Percentiles rank a stretch among this genome's conserved stretches.
phyloP scores from a whole-genome alignment of 176 grass and related monocot genomes.

The Carex parvula region DNA sequence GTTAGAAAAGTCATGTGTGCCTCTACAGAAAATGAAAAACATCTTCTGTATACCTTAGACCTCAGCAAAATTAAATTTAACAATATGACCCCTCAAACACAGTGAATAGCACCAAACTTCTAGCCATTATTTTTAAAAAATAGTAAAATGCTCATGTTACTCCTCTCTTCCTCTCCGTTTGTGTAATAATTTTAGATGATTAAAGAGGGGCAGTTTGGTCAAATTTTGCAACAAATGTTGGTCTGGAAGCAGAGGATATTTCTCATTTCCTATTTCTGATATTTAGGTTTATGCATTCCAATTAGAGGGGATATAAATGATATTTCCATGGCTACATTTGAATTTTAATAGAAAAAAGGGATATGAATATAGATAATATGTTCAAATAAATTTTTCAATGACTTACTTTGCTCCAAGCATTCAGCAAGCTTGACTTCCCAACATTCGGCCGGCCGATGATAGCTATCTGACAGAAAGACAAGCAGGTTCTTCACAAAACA shows the following conservation, averaged over 20 bases:
- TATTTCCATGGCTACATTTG: neutral
- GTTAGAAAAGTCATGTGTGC: neutral
- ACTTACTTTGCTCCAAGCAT: slow-evolving; percentile 95
- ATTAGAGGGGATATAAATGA: neutral
- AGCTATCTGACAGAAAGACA: slow-evolving; percentile 48
- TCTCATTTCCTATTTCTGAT: neutral
- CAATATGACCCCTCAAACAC: neutral
- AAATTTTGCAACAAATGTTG: neutral
- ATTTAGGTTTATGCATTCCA: neutral
- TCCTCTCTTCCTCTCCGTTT: neutral
- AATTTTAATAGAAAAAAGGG: neutral
- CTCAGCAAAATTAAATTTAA: neutral
- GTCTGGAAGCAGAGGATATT: neutral
- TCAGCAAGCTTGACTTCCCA: slow-evolving; percentile 93
- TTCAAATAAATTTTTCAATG: neutral
- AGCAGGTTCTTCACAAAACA: neutral
- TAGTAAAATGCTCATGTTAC: neutral
- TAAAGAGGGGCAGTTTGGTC: neutral
- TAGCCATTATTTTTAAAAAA: neutral
- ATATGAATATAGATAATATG: slow-evolving; percentile 18
- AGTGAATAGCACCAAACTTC: neutral
- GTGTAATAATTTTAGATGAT: neutral
- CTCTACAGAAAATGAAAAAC: slow-evolving; percentile 7
- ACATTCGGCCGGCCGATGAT: slow-evolving; percentile 95
- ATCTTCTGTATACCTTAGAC: neutral